These are phyloP conservation scores for Mortierella claussenii DNA, from an alignment of 192 early-diverging fungal genomes.

Conservation along the genomic window DNA sequence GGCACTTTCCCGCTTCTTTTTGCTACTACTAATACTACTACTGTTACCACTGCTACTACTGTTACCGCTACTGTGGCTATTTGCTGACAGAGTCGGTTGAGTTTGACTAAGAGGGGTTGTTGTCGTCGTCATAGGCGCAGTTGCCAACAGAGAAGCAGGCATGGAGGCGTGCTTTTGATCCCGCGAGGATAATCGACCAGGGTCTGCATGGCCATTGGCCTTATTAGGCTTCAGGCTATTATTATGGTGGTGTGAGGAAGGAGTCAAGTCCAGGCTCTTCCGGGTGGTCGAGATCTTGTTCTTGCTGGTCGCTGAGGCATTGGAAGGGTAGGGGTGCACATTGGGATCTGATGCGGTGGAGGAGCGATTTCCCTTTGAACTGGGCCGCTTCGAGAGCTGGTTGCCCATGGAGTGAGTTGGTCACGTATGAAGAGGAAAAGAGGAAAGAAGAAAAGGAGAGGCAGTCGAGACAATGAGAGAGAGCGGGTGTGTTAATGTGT, in stretches of 20 bases:
- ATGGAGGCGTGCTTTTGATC: too few relatives aligned
- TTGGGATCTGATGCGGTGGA: constrained; percentile 27
- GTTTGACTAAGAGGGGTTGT: too few relatives aligned
- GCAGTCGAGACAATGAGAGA: background rate
- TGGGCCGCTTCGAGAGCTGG: constrained; percentile 34
- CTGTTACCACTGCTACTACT: background rate
- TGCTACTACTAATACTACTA: background rate
- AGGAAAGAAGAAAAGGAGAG: background rate
- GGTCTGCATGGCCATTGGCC: too few relatives aligned
- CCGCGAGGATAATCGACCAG: too few relatives aligned
- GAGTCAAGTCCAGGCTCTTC: background rate
- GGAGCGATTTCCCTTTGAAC: constrained; percentile 28
- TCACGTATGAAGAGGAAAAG: background rate
- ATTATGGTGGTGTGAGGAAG: too few relatives aligned
- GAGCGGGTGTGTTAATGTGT: too few relatives aligned
- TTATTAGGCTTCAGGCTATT: too few relatives aligned
- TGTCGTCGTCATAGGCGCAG: too few relatives aligned
- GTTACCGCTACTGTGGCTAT: constrained; percentile 7
- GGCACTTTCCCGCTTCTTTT: background rate
- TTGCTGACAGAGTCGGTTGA: too few relatives aligned
- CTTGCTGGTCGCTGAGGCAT: background rate
- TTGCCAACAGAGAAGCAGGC: too few relatives aligned
- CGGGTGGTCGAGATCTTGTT: constrained; percentile 2
- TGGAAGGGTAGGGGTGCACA: background rate
- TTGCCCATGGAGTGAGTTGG: constrained; percentile 32